Percentiles rank a stretch among this genome's conserved stretches.
phyloP scores from a whole-genome alignment of 2,329 filamentous ascomycete species.

The Elsinoe perseae region DNA sequence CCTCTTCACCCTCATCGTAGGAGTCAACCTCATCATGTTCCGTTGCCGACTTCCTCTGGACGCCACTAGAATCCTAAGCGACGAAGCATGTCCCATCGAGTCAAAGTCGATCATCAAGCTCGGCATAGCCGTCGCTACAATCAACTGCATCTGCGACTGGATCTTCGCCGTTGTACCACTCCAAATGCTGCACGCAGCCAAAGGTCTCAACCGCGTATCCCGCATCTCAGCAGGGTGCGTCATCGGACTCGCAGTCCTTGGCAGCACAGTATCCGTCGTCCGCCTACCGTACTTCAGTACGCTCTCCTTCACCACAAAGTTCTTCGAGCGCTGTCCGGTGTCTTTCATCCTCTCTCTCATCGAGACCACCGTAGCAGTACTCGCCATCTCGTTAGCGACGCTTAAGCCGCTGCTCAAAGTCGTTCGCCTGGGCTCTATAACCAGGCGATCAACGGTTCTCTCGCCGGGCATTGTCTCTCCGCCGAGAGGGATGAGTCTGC shows the following conservation, averaged over 20 bases:
- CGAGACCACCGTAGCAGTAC: conserved; percentile 5
- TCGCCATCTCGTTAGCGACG: conserved; percentile 10
- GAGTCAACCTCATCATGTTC: conserved; percentile 2
- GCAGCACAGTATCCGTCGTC: background rate
- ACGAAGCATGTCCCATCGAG: background rate
- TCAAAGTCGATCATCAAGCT: background rate
- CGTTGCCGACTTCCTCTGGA: conserved; percentile 9
- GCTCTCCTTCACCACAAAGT: conserved; percentile 2
- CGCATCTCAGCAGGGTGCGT: conserved; percentile 5
- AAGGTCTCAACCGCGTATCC: background rate
- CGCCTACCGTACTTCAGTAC: conserved; percentile 7
- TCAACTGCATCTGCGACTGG: conserved; percentile 14
- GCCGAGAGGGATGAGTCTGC: background rate
- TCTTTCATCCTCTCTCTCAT: conserved; percentile 3
- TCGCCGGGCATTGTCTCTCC: background rate
- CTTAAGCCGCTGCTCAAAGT: conserved; percentile 8
- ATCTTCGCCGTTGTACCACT: conserved; percentile 8
- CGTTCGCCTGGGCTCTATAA: background rate
- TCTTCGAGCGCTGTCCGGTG: background rate
- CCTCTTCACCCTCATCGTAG: background rate
- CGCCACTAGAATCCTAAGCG: background rate
- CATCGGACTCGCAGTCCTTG: conserved; percentile 2
- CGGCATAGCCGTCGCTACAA: background rate
- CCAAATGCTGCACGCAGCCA: conserved; percentile 3
- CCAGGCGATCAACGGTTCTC: background rate